phyloP scores from a whole-genome alignment of 768 basidiomycete species.

The Pleurotus ostreatus region DNA sequence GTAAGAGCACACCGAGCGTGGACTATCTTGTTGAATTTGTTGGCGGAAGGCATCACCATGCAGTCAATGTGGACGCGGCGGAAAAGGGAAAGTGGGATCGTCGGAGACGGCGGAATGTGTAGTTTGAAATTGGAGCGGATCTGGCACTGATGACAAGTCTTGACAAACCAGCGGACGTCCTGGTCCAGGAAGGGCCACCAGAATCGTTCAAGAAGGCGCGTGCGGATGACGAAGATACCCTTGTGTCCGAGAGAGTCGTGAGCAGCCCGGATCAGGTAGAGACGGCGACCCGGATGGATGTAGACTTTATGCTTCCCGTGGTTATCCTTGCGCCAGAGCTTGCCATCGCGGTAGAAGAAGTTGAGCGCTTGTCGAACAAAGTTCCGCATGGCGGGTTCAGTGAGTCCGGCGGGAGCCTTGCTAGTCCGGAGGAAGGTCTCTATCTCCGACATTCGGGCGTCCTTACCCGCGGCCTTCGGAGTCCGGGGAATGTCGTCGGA shows the following conservation, averaged over 20 bases:
- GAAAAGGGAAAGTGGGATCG: slow-evolving; percentile 24
- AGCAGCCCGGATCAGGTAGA: slow-evolving; percentile 17
- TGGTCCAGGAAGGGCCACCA: slow-evolving; percentile 25
- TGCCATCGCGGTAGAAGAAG: slow-evolving; percentile 2
- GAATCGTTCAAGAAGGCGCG: slow-evolving; percentile 18
- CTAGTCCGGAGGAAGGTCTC: no score
- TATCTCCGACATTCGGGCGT: no score
- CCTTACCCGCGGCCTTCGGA: no score
- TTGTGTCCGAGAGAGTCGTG: slow-evolving; percentile 23
- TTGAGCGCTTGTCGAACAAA: background rate
- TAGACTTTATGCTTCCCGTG: slow-evolving; percentile 19
- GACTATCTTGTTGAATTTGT: no score
- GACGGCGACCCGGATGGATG: slow-evolving; percentile 9
- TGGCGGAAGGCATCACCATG: slow-evolving; percentile 6
- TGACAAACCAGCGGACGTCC: slow-evolving; percentile 21
- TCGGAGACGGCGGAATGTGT: slow-evolving; percentile 15
- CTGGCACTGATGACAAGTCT: slow-evolving; percentile 26
- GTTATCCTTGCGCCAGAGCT: slow-evolving; percentile 19
- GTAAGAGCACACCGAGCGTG: no score
- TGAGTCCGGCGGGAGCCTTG: background rate
- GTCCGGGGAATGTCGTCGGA: no score
- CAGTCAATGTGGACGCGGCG: background rate
- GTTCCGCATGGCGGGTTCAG: background rate
- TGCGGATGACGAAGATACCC: slow-evolving; percentile 18
- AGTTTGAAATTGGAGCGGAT: slow-evolving; percentile 2